Percentiles rank a stretch among this genome's conserved stretches.
Evolutionary conservation across 257 asterid genomes (phyloP).

Genomic region (Ballota nigra): DNA sequence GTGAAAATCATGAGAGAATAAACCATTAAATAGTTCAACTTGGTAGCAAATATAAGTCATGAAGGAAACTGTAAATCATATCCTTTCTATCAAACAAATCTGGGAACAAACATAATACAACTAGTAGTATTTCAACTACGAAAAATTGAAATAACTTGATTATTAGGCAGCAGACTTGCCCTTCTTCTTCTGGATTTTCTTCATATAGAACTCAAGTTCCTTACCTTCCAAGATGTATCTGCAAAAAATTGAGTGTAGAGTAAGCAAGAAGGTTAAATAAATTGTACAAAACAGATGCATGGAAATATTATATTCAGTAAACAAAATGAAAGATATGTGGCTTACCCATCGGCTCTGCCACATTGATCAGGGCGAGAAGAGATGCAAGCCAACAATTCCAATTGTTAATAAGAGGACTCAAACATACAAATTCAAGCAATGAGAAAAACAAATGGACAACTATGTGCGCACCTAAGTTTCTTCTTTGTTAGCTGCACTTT

Average conservation of each 20-base stretch:
- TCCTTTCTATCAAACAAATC: neutral
- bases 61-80: neutral
- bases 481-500: conserved; percentile 32
- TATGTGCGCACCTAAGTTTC: conserved; percentile 30
- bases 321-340: neutral
- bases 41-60: neutral
- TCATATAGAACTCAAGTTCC: conserved; percentile 40
- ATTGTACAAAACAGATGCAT: neutral
- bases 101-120: neutral
- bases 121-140: neutral
- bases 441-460: neutral
- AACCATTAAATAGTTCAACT: neutral
- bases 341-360: conserved; percentile 61
- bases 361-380: conserved; percentile 62
- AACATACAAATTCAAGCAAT: neutral
- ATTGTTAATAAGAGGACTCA: neutral
- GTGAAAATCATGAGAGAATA: neutral
- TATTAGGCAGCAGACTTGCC: conserved; percentile 28
- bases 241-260: neutral
- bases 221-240: conserved; percentile 43
- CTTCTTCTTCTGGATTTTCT: conserved; percentile 42
- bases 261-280: neutral
- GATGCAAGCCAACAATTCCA: conserved; percentile 40
- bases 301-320: neutral
- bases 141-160: neutral